A percentile compares a stretch with the other conserved stretches of the same genome.
These are phyloP conservation scores for Boletus sp. DNA, from an alignment of 768 basidiomycete genomes.

Conservation along the genomic window DNA sequence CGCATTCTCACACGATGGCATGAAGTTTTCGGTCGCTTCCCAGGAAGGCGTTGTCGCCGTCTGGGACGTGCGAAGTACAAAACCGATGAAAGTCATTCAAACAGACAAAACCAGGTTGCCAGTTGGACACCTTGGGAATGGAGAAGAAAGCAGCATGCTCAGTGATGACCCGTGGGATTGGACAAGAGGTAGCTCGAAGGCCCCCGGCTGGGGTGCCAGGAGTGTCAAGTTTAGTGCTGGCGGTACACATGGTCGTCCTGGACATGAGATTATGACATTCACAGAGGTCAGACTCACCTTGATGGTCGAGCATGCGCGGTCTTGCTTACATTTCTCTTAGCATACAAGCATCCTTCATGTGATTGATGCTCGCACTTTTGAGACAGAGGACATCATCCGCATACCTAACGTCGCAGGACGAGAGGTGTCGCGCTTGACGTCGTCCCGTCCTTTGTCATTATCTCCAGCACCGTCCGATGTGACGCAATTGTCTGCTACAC, in stretches of 20 bases:
- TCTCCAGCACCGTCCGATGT: constrained; percentile 12
- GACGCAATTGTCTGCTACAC: constrained; percentile 6
- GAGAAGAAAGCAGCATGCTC: constrained; percentile 49
- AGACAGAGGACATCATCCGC: constrained; percentile 65
- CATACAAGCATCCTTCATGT: constrained; percentile 81
- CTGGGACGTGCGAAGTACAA: constrained; percentile 77
- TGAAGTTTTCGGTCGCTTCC: constrained; percentile 78
- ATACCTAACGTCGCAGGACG: constrained; percentile 42
- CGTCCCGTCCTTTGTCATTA: constrained; percentile 9
- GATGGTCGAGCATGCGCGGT: background rate
- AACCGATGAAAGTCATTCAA: constrained; percentile 65
- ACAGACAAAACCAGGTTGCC: constrained; percentile 42
- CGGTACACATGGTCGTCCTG: constrained; percentile 42
- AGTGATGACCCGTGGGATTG: constrained; percentile 69
- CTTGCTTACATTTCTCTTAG: constrained; percentile 36
- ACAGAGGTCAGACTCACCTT: constrained; percentile 63
- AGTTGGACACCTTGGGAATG: constrained; percentile 33
- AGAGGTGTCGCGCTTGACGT: constrained; percentile 11
- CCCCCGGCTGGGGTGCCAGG: constrained; percentile 81
- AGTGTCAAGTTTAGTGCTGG: constrained; percentile 81
- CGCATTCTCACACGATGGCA: constrained; percentile 71
- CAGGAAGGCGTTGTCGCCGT: constrained; percentile 79
- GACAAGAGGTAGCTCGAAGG: constrained; percentile 51
- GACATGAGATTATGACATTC: constrained; percentile 80
- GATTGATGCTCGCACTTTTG: constrained; percentile 84